Conservation (phyloP, 2,329 filamentous ascomycete genomes). For the Parafenestella ontariensis region DNA sequence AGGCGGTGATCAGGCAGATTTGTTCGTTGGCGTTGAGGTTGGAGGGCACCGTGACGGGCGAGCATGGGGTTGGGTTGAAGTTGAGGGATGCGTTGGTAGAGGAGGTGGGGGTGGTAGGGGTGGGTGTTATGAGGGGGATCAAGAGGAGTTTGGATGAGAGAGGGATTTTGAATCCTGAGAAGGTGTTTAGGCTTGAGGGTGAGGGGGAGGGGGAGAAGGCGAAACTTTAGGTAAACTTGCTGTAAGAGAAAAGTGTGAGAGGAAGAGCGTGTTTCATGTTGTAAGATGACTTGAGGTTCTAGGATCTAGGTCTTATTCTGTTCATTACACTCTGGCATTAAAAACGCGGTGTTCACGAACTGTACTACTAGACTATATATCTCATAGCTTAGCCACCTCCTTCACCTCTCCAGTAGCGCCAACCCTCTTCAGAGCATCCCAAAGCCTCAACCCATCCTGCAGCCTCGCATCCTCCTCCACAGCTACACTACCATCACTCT, state of each 20-base stretch:
- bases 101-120: slow-evolving; percentile 75
- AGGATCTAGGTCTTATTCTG: too few relatives aligned
- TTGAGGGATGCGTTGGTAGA: slow-evolving; percentile 82
- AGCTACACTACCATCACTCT: slow-evolving; percentile 54
- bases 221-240: too few relatives aligned
- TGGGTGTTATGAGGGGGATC: slow-evolving; percentile 81
- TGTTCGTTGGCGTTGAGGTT: slow-evolving; percentile 79
- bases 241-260: too few relatives aligned
- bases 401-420: slow-evolving; percentile 18
- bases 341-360: too few relatives aligned
- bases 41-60: slow-evolving; percentile 84
- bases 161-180: slow-evolving; percentile 68
- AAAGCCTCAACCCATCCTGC: slow-evolving; percentile 57
- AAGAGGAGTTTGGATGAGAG: slow-evolving; percentile 80
- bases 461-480: slow-evolving; percentile 56
- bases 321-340: too few relatives aligned
- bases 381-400: slow-evolving; percentile 15
- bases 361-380: background rate
- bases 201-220: background rate
- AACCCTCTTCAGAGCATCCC: slow-evolving; percentile 50
- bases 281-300: too few relatives aligned
- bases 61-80: slow-evolving; percentile 82
- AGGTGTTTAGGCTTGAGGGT: slow-evolving; percentile 62
- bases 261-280: too few relatives aligned
- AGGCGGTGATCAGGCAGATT: slow-evolving; percentile 60